These are phyloP conservation scores for Andrographis paniculata DNA, from an alignment of 305 asterid genomes.

Conservation along the genomic window DNA sequence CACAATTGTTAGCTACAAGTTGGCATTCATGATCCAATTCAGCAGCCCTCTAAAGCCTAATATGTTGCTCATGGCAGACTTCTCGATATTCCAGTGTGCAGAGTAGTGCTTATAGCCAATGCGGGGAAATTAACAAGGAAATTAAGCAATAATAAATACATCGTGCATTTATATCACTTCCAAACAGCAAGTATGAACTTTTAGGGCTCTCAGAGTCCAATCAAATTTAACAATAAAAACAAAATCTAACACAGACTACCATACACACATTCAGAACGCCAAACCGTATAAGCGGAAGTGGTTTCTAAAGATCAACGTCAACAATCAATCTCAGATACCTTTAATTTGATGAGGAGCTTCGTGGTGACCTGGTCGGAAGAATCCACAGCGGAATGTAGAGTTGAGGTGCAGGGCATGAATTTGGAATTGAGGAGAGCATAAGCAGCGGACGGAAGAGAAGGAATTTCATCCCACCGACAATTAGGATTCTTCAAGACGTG, in stretches of 20 bases:
- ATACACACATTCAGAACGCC: not conserved
- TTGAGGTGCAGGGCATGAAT: slow-evolving; percentile 58
- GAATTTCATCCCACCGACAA: slow-evolving; percentile 71
- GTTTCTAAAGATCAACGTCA: not conserved
- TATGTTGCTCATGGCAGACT: not conserved
- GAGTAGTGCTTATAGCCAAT: too few relatives aligned
- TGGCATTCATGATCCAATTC: not conserved
- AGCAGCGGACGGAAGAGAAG: slow-evolving; percentile 72
- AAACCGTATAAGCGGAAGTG: not conserved
- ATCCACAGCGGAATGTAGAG: slow-evolving; percentile 54
- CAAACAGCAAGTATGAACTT: too few relatives aligned
- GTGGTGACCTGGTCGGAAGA: slow-evolving; percentile 84
- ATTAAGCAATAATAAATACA: too few relatives aligned
- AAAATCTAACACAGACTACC: not conserved
- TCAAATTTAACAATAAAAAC: not conserved
- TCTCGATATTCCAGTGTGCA: too few relatives aligned
- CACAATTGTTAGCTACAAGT: not conserved
- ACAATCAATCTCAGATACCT: slow-evolving; percentile 34
- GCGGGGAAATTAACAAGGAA: too few relatives aligned
- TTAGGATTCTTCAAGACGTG: slow-evolving; percentile 65
- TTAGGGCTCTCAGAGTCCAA: too few relatives aligned
- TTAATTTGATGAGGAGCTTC: slow-evolving; percentile 74
- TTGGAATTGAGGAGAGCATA: slow-evolving; percentile 64
- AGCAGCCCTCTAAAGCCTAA: not conserved
- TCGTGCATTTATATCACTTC: too few relatives aligned